Evolutionary conservation across 768 basidiomycete species (phyloP), one percentile per base, ranked within the genome.

Genomic region (Crucibulum laeve): DNA sequence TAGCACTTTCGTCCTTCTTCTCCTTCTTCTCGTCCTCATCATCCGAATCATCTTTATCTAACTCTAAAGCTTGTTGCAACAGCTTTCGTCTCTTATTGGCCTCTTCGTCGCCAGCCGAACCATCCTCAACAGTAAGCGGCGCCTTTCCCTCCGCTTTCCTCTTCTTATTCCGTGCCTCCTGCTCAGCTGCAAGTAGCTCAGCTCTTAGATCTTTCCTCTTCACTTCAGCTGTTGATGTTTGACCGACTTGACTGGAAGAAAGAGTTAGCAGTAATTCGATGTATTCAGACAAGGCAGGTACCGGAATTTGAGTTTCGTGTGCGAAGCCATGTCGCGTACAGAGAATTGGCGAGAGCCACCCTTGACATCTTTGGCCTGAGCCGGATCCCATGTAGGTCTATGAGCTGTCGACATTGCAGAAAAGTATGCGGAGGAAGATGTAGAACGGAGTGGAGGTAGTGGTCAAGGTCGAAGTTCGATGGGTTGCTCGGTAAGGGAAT

Each of bases 261-360:
- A 40, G 43, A 14, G 19, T 35, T 35, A 46, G 19, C 22, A 38
- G n/a, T n/a, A 8, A 25, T 13, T 42, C 28, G 41, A 32, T 40
- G 18, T 43, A 37, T 37, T 37, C 8, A 37, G 19, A 11, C 23
- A 15, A 13, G 23, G 5, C 8, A 17, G 10, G 25, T 46, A 89
- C 84, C 95, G 84, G 68, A 99, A 99, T 71, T 99, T 99, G 54
- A 99, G 86, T 65, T 96, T 95, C 1, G 95, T 99, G 62, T 97
- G 89, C 2, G 91, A 76, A 4, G 95, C 91, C 79, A 97, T 87
- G 61, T 96, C 92, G 49, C 89, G 80, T 57, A 90, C 86, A 4
- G 92, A 95, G 69, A 84, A 92, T 58, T 95, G 91, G 46, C 91
- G 81, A 40, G 92, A 93, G 45, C 91, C 91, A 3, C 88, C 87